A percentile compares a stretch with the other conserved stretches of the same genome.
Evolutionary conservation across 495 filamentous ascomycete genomes (phyloP).

Genomic region (Lentithecium fluviatile): DNA sequence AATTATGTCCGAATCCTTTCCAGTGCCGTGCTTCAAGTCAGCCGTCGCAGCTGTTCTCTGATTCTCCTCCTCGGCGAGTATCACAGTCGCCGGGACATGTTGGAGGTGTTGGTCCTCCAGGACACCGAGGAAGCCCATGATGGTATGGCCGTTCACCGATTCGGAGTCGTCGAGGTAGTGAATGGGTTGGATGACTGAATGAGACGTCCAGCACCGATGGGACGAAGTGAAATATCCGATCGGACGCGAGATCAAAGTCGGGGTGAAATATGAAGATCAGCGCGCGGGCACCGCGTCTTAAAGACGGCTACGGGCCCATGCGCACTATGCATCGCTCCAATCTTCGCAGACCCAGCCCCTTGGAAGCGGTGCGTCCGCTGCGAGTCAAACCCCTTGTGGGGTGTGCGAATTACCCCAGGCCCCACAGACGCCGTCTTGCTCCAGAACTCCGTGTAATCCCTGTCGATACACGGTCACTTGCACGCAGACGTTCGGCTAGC

Average conservation of each 20-base stretch:
- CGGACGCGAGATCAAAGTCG: too few relatives aligned
- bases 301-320: too few relatives aligned
- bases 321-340: too few relatives aligned
- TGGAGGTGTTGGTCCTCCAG: conserved; percentile 25
- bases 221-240: background rate
- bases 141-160: background rate
- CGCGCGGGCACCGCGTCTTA: too few relatives aligned
- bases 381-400: too few relatives aligned
- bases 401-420: too few relatives aligned
- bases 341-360: too few relatives aligned
- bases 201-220: too few relatives aligned
- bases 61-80: conserved; percentile 14
- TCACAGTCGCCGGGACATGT: conserved; percentile 32
- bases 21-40: conserved; percentile 31
- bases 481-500: background rate
- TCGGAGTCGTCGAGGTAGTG: background rate
- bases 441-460: too few relatives aligned
- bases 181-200: background rate
- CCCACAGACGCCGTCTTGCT: too few relatives aligned
- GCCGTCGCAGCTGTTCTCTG: background rate
- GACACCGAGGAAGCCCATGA: conserved; percentile 33
- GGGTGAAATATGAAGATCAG: background rate
- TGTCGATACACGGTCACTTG: background rate
- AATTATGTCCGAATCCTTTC: conserved; percentile 29
- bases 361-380: too few relatives aligned